Evolutionary conservation across 129 eudicot species (phyloP).

Genomic region (Tanacetum coccineum): DNA sequence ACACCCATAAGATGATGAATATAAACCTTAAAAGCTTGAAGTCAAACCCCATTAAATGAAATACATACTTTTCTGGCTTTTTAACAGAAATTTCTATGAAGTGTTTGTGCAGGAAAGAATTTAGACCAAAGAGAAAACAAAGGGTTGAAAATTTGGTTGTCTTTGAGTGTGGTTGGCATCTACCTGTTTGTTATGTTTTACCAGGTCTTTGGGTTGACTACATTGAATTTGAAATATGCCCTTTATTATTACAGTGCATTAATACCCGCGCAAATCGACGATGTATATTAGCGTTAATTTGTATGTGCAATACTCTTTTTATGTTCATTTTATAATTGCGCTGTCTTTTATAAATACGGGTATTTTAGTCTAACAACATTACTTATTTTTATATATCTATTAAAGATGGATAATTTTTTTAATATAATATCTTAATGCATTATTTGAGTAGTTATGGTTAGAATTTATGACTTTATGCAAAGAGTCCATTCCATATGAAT

Average conservation of each 20-base stretch:
- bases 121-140: slow-evolving; percentile 18
- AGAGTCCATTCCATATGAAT: too few relatives aligned
- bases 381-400: too few relatives aligned
- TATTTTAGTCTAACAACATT: too few relatives aligned
- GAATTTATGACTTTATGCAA: too few relatives aligned
- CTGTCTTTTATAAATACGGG: too few relatives aligned
- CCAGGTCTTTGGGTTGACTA: slow-evolving; percentile 28
- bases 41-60: slow-evolving; percentile 1
- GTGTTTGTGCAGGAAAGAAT: slow-evolving; percentile 21
- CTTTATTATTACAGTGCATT: too few relatives aligned
- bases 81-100: slow-evolving; percentile 27
- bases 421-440: neutral
- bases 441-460: neutral
- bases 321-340: too few relatives aligned
- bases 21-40: slow-evolving; percentile 2
- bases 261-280: too few relatives aligned
- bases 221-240: slow-evolving; percentile 9
- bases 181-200: slow-evolving; percentile 15
- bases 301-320: too few relatives aligned
- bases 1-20: slow-evolving; percentile 23
- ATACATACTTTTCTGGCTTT: slow-evolving; percentile 12
- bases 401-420: too few relatives aligned
- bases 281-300: too few relatives aligned
- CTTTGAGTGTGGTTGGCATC: slow-evolving; percentile 6
- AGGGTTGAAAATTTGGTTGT: slow-evolving; percentile 19